These are phyloP conservation scores for Mycena latifolia DNA, from an alignment of 768 basidiomycete genomes.

Conservation along the genomic window DNA sequence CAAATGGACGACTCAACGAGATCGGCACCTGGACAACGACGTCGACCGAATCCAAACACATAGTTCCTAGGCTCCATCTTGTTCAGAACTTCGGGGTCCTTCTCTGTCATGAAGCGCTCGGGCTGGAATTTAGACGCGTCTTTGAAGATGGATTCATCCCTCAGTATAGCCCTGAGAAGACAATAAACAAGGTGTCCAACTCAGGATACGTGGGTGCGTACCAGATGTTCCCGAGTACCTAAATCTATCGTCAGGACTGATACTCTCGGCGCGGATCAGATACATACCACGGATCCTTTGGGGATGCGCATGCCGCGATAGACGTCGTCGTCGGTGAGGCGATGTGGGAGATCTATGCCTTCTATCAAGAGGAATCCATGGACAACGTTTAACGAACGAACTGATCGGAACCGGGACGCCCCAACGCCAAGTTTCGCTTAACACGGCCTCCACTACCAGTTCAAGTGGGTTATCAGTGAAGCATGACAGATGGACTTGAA, in stretches of 20 bases:
- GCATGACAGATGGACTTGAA: no score
- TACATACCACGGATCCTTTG: conserved; percentile 7
- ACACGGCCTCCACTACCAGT: conserved; percentile 34
- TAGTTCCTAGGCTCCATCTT: background rate
- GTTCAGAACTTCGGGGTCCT: background rate
- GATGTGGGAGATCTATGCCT: conserved; percentile 16
- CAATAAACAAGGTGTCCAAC: background rate
- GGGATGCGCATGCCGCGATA: conserved; percentile 17
- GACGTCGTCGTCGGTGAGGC: conserved; percentile 2
- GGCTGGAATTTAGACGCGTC: background rate
- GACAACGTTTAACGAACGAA: background rate
- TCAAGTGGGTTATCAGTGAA: no score
- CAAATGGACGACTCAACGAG: background rate
- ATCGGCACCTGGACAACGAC: background rate
- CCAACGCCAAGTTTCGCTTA: conserved; percentile 29
- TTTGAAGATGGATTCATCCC: background rate
- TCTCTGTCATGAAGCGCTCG: background rate
- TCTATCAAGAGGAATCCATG: no score
- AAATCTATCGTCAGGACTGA: no score
- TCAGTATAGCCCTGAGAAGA: background rate
- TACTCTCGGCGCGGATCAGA: background rate
- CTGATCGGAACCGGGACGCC: background rate
- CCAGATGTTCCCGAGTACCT: background rate
- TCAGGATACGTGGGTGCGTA: background rate
- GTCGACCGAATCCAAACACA: background rate